Conservation (phyloP, 768 basidiomycete genomes). For the Pleurotus platypus region DNA sequence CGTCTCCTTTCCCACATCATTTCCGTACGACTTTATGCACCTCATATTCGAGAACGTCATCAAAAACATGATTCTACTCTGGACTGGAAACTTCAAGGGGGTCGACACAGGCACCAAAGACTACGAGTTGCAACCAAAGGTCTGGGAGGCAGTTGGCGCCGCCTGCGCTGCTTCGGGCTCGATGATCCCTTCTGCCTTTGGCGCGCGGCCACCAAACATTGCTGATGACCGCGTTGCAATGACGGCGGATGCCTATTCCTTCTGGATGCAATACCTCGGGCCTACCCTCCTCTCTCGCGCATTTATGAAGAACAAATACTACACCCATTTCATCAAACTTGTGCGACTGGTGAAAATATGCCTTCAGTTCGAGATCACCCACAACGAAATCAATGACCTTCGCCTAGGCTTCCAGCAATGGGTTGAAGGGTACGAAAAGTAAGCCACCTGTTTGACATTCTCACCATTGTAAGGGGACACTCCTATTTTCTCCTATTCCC, state of each 20-base stretch:
- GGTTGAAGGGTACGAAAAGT: constrained; percentile 37
- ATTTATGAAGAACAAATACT: constrained; percentile 30
- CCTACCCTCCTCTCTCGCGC: constrained; percentile 31
- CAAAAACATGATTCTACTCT: constrained; percentile 34
- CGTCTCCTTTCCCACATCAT: constrained; percentile 32
- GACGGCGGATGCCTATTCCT: constrained; percentile 34
- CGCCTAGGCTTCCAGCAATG: constrained; percentile 19
- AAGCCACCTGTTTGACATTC: not conserved
- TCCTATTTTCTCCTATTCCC: too few species aligned
- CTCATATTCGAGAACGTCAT: constrained; percentile 43
- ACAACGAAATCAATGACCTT: constrained; percentile 19
- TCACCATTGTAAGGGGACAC: too few species aligned
- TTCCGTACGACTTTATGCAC: constrained; percentile 51
- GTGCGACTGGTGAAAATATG: constrained; percentile 30
- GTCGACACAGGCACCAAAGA: constrained; percentile 25
- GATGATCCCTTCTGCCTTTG: constrained; percentile 37
- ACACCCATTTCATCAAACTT: constrained; percentile 37
- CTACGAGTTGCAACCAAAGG: constrained; percentile 22
- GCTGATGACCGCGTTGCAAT: constrained; percentile 18
- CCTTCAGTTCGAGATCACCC: constrained; percentile 29
- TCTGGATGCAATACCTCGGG: constrained; percentile 36
- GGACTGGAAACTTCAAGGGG: constrained; percentile 39
- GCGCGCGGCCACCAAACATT: constrained; percentile 29
- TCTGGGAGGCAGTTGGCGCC: constrained; percentile 37
- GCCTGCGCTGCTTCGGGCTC: constrained; percentile 25